Base-by-base conservation (phyloP, 106 monocot genomes). In the Dioscorea alata region DNA sequence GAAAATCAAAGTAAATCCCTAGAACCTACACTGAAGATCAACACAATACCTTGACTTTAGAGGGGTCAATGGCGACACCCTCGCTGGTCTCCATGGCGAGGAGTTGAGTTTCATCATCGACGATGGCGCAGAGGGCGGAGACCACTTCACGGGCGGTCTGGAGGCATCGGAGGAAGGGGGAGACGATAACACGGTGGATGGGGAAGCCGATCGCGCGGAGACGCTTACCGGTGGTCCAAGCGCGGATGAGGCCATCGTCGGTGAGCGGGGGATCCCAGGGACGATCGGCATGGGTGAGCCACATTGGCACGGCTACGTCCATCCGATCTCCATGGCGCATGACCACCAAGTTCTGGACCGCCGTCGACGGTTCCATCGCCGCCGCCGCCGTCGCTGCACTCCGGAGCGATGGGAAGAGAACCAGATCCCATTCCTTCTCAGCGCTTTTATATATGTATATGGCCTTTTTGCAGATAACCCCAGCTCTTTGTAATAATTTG, bases 131-230 rank as follows among this genome's bases (percentile, higher is more conserved):
- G 57, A 95, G 79, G 1, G 85, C 85, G 69, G 69, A 13, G 66
- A 91, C 65, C 64, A 72, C 88, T 80, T 85, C 83, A 19, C 61
- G 22, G 57, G 94, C 90, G 4, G 90, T 90, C 81, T 94, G 88
- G 63, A 88, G 83, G 81, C 94, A 90, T 33, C 94, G 84, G 53
- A 81, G 76, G 75, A 95, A 95, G n/a, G 94, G 94, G 23, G 90
- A 95, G 35, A 88, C 88, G 33, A 95, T 13, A 50, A 86, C 83
- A 19, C 94, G 80, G 28, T 90, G 81, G 65, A 95, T 63, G 23
- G 75, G 83, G 63, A 83, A 75, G 1, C 72, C 85, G 20, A 80
- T 4, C 35, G 19, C 32, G 13, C 87, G 65, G 34, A 95, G 69
- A 53, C 61, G 63, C 73, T 76, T 91, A 8, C 90, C 90, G 28